Conservation (phyloP, 176 grass and related monocot genomes). For the Phoenix dactylifera region DNA sequence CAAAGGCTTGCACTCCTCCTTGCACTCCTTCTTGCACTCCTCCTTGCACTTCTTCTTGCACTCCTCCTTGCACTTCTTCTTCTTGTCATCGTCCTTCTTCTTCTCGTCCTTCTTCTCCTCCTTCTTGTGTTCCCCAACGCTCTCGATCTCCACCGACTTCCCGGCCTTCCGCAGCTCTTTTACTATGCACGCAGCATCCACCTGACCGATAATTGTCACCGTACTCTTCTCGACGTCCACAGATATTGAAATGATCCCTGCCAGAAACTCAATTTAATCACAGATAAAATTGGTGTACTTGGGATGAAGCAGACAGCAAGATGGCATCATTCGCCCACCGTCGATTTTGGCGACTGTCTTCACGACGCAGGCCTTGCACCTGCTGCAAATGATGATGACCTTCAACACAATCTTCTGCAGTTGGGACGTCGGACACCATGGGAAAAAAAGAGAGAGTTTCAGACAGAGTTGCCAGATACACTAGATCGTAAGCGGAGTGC, state of each 20-base stretch:
- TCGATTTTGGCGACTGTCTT: slow-evolving; percentile 23
- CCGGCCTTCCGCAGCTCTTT: slow-evolving; percentile 37
- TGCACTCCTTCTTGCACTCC: too few relatives aligned
- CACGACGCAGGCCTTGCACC: slow-evolving; percentile 42
- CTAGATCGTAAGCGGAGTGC: too few relatives aligned
- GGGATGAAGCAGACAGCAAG: too few relatives aligned
- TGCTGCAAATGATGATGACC: slow-evolving; percentile 28
- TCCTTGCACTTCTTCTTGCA: too few relatives aligned
- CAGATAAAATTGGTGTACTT: too few relatives aligned
- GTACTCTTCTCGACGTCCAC: slow-evolving; percentile 45
- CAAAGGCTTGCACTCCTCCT: too few relatives aligned
- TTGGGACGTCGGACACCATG: background rate
- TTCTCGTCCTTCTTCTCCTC: slow-evolving; percentile 1
- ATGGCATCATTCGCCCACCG: slow-evolving; percentile 15
- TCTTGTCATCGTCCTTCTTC: slow-evolving; percentile 20
- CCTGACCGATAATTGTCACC: slow-evolving; percentile 49
- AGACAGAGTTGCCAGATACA: too few relatives aligned
- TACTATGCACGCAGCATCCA: slow-evolving; percentile 39
- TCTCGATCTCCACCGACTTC: slow-evolving; percentile 22
- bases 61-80: too few relatives aligned
- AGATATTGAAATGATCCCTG: slow-evolving; percentile 53
- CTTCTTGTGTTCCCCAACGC: slow-evolving; percentile 43
- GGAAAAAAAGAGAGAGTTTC: background rate
- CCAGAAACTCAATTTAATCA: background rate
- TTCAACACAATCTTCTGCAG: slow-evolving; percentile 71